Evolutionary conservation across 306 rosid genomes (phyloP), one percentile per base, ranked within the genome.

Genomic region (Gastrolobium villosum): DNA sequence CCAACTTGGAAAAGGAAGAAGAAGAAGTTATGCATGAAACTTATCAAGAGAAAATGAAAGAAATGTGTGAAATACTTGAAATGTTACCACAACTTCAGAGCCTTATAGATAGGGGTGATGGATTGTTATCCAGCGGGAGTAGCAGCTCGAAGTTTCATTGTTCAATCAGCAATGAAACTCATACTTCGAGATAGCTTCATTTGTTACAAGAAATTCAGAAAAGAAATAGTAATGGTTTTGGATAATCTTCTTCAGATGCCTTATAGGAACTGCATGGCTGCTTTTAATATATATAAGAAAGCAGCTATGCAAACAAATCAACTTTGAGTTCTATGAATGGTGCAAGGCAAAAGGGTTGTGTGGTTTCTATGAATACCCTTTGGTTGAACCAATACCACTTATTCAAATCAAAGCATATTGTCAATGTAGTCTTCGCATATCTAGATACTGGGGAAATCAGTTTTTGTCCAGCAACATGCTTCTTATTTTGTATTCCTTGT

Each of bases 181-280:
- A n/a, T n/a, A n/a, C n/a, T 92, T 3, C 75, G 92, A 3, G 94
- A 94, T 26, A 90, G 94, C 70, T 89, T 92, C 37, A 10, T 14
- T 57, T 92, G 86, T 28, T 89, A 88, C 82, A 81, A 40, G 1
- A 83, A 39, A 11, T 79, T 90, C 56, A 62, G 85, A 9, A 60
- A 13, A 13, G 88, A 92, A 3, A 84, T 94, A 1, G 77, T 63
- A 0, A 56, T 49, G 26, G 89, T 90, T 59, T 63, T 90, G 74
- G 97, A 94, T 26, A 86, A 86, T 61, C 87, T 92, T 7, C 80
- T 92, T 54, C 85, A 87, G 39, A 71, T 90, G 84, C 97, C 98
- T 14, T 81, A 89, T 35, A 31, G 81, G 30, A 88, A 85, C 64
- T 71, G 86, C 44, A 32, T 78, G 14, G 77, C 86, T 2, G 90